Conservation (phyloP, 345 rosid genomes). For the Corymbia maculata region DNA sequence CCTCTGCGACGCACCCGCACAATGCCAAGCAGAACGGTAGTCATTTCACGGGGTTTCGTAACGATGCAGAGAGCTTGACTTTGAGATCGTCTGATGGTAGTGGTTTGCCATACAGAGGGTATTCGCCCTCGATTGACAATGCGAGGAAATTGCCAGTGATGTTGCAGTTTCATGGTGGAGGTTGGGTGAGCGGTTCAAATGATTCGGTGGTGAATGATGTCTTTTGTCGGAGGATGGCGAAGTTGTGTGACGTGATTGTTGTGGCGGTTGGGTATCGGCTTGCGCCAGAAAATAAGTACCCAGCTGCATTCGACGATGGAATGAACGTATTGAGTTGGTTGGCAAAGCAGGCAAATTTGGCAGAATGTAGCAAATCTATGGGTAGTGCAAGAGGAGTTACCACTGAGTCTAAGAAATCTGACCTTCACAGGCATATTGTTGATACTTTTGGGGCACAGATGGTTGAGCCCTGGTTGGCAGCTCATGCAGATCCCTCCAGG, state of each 20-base stretch:
- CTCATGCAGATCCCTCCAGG: constrained; percentile 97
- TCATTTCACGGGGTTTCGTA: constrained; percentile 16
- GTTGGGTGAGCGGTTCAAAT: constrained; percentile 91
- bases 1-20: constrained; percentile 8
- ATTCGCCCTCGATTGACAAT: constrained; percentile 39
- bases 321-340: constrained; percentile 79
- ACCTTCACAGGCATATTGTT: constrained; percentile 50
- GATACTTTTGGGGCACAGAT: constrained; percentile 79
- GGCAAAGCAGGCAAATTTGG: constrained; percentile 93
- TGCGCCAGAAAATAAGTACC: constrained; percentile 84
- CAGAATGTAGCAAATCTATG: constrained; percentile 74
- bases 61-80: constrained; percentile 23
- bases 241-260: constrained; percentile 78
- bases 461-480: constrained; percentile 96
- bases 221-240: constrained; percentile 73
- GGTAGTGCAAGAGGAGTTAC: constrained; percentile 30
- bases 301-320: constrained; percentile 86
- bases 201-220: constrained; percentile 85
- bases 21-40: constrained; percentile 28
- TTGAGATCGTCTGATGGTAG: constrained; percentile 24
- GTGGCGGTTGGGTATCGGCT: constrained; percentile 86
- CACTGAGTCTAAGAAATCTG: constrained; percentile 60
- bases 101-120: constrained; percentile 53
- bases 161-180: constrained; percentile 94
- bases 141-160: constrained; percentile 56